phyloP scores from a whole-genome alignment of 345 rosid species.

The Pistacia integerrima region DNA sequence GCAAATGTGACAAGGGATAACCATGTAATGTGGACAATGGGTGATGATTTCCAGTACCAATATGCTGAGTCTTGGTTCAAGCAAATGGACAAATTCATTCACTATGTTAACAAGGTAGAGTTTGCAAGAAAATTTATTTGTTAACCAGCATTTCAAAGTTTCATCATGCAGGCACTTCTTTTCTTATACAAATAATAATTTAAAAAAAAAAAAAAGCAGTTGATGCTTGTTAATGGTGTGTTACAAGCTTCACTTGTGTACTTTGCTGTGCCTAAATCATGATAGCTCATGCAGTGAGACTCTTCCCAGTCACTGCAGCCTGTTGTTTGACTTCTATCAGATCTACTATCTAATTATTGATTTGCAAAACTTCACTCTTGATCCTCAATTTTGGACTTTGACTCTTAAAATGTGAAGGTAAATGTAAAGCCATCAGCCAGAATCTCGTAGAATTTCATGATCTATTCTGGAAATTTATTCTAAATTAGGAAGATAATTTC shows the following conservation, averaged over 20 bases:
- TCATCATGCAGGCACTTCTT: background rate
- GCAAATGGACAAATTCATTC: conserved; percentile 89
- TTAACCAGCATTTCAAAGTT: background rate
- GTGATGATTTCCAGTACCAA: conserved; percentile 92
- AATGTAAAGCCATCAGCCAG: no score
- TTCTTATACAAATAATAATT: background rate
- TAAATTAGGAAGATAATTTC: no score
- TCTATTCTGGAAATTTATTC: no score
- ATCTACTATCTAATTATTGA: background rate
- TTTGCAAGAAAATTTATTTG: conserved; percentile 3
- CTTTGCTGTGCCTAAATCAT: background rate
- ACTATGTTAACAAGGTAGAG: conserved; percentile 83
- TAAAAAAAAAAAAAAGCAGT: no score
- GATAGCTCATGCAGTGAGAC: background rate
- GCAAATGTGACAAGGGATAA: conserved; percentile 75
- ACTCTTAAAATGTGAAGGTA: no score
- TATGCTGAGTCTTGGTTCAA: conserved; percentile 92
- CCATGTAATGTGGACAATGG: conserved; percentile 99
- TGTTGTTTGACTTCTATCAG: background rate
- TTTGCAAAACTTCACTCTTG: no score
- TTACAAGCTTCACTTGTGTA: background rate
- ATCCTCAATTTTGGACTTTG: no score
- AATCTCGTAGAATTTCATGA: no score
- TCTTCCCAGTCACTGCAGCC: background rate
- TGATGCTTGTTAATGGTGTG: background rate